Evolutionary conservation across 106 monocot genomes (phyloP), one percentile per base, ranked within the genome.

Genomic region (Triglochin maritima): DNA sequence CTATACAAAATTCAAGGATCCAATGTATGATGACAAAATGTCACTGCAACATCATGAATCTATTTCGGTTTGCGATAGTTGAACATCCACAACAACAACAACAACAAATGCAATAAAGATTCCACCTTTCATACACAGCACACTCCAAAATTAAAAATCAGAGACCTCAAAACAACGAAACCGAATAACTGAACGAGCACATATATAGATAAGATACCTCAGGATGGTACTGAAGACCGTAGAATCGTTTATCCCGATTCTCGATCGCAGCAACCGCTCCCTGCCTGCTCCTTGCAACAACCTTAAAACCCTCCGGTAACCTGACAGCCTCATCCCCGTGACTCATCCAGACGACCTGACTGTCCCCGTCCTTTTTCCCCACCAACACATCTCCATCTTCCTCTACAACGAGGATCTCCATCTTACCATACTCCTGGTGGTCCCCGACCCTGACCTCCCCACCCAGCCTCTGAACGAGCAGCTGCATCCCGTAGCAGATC

Each of bases 401-500:
- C 17, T 66, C 68, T 9, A 56, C 81, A 4, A 81, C 83, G 16
- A 64, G 69, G 17, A 96, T 82, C 72, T 86, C 88, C 96, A 96
- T 96, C 81, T 84, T 86, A 10, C 96, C 96, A 51, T 96, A 91
- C 80, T 96, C 96, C 76, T 88, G 90, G 79, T 77, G 76, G 73
- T 96, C 80, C 71, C 91, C 88, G 13, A 74, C 64, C 57, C 59
- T 71, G 13, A 91, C 96, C 72, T 13, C 81, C 7, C 91, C 96
- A 4, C 96, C 96, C 2, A 91, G 81, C 69, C 82, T 88, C 85
- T 88, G 96, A 5, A 96, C 90, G 9, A 96, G 63, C 43, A 96
- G 72, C 72, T 96, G 96, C 96, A 91, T 90, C 56, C 96, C 96
- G 74, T 96, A 96, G 74, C 91, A 96, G 45, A 96, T 82, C 17